phyloP scores from a whole-genome alignment of 345 rosid genomes.

The Eucalyptus marginata region DNA sequence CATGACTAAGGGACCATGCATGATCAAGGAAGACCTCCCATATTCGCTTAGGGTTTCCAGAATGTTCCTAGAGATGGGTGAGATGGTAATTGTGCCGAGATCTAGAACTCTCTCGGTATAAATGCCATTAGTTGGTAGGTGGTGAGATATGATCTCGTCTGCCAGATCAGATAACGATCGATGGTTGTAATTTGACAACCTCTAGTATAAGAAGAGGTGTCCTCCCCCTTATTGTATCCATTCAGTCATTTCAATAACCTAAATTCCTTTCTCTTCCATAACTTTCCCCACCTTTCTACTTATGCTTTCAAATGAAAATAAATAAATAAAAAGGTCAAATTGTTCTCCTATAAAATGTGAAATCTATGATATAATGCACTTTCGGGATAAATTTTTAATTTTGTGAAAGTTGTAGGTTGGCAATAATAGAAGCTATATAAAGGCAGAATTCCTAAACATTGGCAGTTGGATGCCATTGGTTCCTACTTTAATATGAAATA shows the following conservation, averaged over 20 bases:
- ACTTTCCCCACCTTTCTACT: neutral
- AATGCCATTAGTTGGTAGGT: no score
- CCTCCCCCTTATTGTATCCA: no score
- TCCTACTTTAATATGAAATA: neutral
- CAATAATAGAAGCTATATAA: neutral
- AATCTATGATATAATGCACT: neutral
- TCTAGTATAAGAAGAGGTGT: rapidly evolving
- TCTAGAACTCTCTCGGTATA: no score
- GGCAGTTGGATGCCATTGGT: neutral
- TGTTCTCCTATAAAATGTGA: neutral
- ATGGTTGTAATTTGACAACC: no score
- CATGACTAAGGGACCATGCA: no score
- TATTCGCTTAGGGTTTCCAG: no score
- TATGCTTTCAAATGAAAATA: neutral
- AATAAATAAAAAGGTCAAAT: neutral
- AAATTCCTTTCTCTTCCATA: no score
- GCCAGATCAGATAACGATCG: rapidly evolving
- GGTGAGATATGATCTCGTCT: no score
- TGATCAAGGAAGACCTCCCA: no score
- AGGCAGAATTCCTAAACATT: neutral
- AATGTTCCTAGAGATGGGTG: no score
- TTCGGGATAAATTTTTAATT: neutral
- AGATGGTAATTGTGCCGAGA: no score
- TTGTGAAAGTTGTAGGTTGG: neutral
- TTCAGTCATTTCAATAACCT: no score